These are phyloP conservation scores for Kokia cookei DNA, from an alignment of 441 rosid species.

Conservation along the genomic window DNA sequence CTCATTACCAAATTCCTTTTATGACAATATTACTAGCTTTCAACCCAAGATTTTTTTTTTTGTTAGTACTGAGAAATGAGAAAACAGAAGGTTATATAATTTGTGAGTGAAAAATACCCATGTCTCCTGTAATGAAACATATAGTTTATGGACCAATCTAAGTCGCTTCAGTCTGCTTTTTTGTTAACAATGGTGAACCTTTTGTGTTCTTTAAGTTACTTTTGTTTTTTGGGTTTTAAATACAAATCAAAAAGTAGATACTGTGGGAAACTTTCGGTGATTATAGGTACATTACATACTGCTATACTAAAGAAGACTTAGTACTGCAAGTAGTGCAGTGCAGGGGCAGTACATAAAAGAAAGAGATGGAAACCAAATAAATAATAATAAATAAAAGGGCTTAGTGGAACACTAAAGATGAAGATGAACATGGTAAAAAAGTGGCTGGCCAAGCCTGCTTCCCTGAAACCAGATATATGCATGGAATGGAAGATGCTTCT, in stretches of 20 bases:
- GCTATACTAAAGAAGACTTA: neutral
- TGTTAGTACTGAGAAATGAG: neutral
- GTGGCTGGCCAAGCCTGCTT: neutral
- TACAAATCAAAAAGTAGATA: neutral
- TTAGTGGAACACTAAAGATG: neutral
- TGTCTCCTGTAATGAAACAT: neutral
- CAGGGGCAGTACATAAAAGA: neutral
- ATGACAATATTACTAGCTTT: neutral
- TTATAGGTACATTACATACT: neutral
- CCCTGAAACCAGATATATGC: neutral
- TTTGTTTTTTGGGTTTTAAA: neutral
- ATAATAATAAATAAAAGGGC: neutral
- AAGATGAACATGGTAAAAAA: neutral
- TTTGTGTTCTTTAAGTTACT: neutral
- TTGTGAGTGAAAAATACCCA: neutral
- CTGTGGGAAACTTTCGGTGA: slow-evolving; percentile 3
- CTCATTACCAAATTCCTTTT: neutral
- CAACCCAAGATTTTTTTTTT: neutral
- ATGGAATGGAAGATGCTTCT: neutral
- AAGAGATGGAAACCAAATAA: neutral
- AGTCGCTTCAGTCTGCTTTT: neutral
- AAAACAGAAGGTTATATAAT: neutral
- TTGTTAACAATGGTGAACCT: neutral
- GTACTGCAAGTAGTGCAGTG: neutral
- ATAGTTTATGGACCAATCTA: neutral